These are phyloP conservation scores for Verticillium dahliae DNA, from an alignment of 2,329 filamentous ascomycete species.

Conservation along the genomic window DNA sequence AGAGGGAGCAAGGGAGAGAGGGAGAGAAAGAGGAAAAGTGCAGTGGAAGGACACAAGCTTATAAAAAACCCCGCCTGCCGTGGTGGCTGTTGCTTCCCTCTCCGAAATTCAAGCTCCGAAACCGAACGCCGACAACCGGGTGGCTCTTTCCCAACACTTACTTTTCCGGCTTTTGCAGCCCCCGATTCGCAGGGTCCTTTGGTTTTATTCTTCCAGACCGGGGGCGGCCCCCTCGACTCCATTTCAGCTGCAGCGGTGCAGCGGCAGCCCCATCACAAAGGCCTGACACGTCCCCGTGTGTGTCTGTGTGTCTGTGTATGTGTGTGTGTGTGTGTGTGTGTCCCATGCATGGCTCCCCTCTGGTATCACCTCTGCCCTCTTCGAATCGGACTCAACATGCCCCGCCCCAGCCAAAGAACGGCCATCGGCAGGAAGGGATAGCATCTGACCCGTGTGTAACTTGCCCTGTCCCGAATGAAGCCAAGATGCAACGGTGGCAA, in stretches of 20 bases:
- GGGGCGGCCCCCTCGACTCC: no score
- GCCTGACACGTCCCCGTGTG: no score
- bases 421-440: neutral
- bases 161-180: neutral
- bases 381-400: neutral
- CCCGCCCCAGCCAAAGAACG: neutral
- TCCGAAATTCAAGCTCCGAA: neutral
- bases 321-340: no score
- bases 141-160: neutral
- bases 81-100: neutral
- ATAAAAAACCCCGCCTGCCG: neutral
- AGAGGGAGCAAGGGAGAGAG: neutral
- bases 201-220: neutral
- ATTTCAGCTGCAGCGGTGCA: no score
- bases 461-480: neutral
- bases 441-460: neutral
- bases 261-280: no score
- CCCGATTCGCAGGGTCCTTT: neutral
- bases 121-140: neutral
- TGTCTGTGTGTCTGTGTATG: no score
- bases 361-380: neutral
- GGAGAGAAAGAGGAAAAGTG: neutral
- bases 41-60: neutral
- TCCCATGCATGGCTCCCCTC: no score
- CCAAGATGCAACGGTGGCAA: neutral